These are phyloP conservation scores for Curvularia spicifera DNA, from an alignment of 2,329 filamentous ascomycete species.

Conservation along the genomic window DNA sequence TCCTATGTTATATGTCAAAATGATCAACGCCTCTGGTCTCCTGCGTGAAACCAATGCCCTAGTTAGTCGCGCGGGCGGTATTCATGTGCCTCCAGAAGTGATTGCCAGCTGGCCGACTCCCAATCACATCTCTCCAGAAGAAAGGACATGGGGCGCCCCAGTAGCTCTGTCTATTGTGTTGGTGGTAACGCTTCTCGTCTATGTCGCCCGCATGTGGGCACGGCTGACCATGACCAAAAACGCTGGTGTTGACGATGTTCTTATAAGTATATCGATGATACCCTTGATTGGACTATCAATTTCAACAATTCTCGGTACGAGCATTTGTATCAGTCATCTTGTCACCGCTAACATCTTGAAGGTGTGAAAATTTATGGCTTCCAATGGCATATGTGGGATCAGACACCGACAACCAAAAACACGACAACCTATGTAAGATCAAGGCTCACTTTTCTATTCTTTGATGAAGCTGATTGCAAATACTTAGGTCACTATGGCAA, in stretches of 20 bases:
- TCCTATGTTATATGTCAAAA: neutral
- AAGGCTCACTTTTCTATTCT: neutral
- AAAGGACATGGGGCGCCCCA: neutral
- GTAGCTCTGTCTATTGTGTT: neutral
- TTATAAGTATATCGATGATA: neutral
- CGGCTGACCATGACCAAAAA: neutral
- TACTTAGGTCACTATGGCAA: neutral
- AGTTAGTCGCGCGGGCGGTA: neutral
- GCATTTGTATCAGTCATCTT: neutral
- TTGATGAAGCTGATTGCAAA: neutral
- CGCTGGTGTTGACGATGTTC: neutral
- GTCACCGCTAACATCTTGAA: neutral
- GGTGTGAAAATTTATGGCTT: neutral
- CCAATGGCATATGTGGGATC: constrained; percentile 2
- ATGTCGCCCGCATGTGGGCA: neutral
- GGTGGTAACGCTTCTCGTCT: neutral
- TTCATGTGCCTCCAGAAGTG: neutral
- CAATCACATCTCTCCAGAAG: neutral
- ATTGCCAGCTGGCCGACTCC: neutral
- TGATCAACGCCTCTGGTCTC: neutral
- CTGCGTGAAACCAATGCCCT: neutral
- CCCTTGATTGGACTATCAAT: neutral
- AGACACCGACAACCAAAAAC: neutral
- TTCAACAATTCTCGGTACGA: neutral
- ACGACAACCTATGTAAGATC: neutral